phyloP scores from a whole-genome alignment of 1,284 basidiomycete species.

The Tilletia walkeri region DNA sequence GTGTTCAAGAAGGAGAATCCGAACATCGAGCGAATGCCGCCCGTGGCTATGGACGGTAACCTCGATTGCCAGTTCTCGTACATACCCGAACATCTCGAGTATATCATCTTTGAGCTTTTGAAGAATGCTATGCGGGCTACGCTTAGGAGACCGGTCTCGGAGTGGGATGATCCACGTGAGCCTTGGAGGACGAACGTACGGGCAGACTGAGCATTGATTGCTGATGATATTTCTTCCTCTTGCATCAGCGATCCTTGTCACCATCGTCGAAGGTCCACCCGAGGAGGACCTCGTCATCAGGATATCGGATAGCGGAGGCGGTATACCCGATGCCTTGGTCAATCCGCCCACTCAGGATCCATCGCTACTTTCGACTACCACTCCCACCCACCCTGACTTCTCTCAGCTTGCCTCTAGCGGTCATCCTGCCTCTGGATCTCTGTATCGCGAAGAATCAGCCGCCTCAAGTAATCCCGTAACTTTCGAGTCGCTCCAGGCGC shows the following conservation, averaged over 20 bases:
- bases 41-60: constrained; percentile 73
- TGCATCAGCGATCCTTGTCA: constrained; percentile 33
- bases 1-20: constrained; percentile 63
- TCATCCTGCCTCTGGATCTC: background rate
- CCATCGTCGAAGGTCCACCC: constrained; percentile 49
- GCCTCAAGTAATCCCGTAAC: background rate
- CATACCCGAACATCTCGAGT: constrained; percentile 80
- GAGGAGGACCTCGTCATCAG: constrained; percentile 52
- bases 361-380: background rate
- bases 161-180: constrained; percentile 26
- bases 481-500: constrained; percentile 1
- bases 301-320: constrained; percentile 44
- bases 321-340: constrained; percentile 15
- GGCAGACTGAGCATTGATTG: background rate
- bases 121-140: constrained; percentile 66
- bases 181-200: too few species aligned
- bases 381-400: background rate
- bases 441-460: too few species aligned
- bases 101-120: constrained; percentile 81
- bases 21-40: constrained; percentile 60
- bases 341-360: constrained; percentile 19
- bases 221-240: background rate
- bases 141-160: constrained; percentile 29
- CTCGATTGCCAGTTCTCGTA: constrained; percentile 74
- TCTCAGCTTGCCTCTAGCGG: constrained; percentile 27